A percentile compares a stretch with the other conserved stretches of the same genome.
Evolutionary conservation across 1,284 basidiomycete genomes (phyloP).

Genomic region (Kwoniella shivajii): DNA sequence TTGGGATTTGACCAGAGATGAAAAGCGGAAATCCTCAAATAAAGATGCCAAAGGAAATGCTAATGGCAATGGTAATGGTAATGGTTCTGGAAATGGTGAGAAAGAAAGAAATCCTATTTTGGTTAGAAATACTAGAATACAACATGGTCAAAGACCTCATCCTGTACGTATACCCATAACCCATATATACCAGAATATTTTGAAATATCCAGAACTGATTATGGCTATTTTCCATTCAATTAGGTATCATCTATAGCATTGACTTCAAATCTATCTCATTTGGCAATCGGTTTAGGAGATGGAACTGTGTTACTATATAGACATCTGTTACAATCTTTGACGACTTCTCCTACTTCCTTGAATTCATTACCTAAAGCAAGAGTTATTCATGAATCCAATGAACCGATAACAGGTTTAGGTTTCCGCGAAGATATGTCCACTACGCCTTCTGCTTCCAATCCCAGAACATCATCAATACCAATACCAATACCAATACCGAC

Average conservation of each 20-base stretch:
- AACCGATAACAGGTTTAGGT: conserved; percentile 88
- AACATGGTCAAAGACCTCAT: conserved; percentile 74
- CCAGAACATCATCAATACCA: no score
- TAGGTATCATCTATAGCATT: conserved; percentile 81
- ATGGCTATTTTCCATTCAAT: background rate
- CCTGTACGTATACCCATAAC: conserved; percentile 61
- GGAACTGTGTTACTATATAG: conserved; percentile 92
- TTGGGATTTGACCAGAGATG: conserved; percentile 79
- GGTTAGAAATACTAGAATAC: conserved; percentile 75
- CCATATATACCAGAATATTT: background rate
- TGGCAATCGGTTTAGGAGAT: conserved; percentile 88
- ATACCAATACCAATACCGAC: no score
- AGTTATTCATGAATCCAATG: conserved; percentile 71
- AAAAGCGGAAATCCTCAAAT: conserved; percentile 63
- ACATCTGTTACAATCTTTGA: conserved; percentile 83
- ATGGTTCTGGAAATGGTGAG: conserved; percentile 6
- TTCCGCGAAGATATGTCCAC: no score
- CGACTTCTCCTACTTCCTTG: conserved; percentile 61
- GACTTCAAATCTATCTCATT: conserved; percentile 76
- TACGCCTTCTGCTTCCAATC: no score
- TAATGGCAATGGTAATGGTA: background rate
- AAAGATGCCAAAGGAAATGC: background rate
- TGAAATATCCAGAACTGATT: background rate
- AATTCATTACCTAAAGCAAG: conserved; percentile 77
- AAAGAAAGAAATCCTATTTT: conserved; percentile 61